Percentiles rank a stretch among this genome's conserved stretches.
These are phyloP conservation scores for Cucurbitaria berberidis DNA, from an alignment of 2,329 filamentous ascomycete species.

Conservation along the genomic window DNA sequence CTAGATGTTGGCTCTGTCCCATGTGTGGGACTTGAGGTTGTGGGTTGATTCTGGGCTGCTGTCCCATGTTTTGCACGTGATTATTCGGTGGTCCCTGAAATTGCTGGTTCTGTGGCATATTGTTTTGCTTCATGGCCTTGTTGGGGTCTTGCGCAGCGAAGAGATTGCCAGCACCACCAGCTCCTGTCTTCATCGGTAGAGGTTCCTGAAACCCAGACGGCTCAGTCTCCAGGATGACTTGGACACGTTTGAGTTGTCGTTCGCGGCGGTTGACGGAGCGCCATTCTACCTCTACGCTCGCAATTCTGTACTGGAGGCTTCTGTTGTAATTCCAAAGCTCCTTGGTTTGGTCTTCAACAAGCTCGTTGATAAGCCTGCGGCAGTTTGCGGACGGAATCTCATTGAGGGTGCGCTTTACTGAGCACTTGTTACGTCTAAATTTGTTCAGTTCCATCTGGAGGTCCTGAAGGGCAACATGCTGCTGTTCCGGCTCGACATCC, in stretches of 20 bases:
- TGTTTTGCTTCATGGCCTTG: slow-evolving; percentile 10
- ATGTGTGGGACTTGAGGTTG: slow-evolving; percentile 9
- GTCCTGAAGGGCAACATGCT: slow-evolving; percentile 28
- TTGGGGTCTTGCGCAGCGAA: slow-evolving; percentile 7
- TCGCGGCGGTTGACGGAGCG: slow-evolving; percentile 14
- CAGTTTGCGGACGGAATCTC: slow-evolving; percentile 35
- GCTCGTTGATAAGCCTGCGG: slow-evolving; percentile 31
- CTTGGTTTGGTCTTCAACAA: slow-evolving; percentile 37
- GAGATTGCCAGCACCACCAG: neutral
- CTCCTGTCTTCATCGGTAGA: slow-evolving; percentile 1
- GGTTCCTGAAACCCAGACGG: slow-evolving; percentile 22
- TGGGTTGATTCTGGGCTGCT: slow-evolving; percentile 11
- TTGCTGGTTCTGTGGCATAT: slow-evolving; percentile 4
- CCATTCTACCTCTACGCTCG: slow-evolving; percentile 34
- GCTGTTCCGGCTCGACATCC: slow-evolving; percentile 29
- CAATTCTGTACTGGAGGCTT: slow-evolving; percentile 36
- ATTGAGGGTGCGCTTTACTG: slow-evolving; percentile 28
- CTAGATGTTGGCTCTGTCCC: slow-evolving; percentile 8
- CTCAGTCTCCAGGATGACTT: slow-evolving; percentile 40
- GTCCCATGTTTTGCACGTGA: slow-evolving; percentile 5
- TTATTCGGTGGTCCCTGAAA: slow-evolving; percentile 6
- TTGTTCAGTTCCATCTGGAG: slow-evolving; percentile 29
- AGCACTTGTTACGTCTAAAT: slow-evolving; percentile 23
- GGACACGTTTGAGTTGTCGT: slow-evolving; percentile 29
- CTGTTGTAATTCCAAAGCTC: slow-evolving; percentile 28